Evolutionary conservation across 1,284 basidiomycete species (phyloP).

Genomic region (Mycosarcoma maydis): DNA sequence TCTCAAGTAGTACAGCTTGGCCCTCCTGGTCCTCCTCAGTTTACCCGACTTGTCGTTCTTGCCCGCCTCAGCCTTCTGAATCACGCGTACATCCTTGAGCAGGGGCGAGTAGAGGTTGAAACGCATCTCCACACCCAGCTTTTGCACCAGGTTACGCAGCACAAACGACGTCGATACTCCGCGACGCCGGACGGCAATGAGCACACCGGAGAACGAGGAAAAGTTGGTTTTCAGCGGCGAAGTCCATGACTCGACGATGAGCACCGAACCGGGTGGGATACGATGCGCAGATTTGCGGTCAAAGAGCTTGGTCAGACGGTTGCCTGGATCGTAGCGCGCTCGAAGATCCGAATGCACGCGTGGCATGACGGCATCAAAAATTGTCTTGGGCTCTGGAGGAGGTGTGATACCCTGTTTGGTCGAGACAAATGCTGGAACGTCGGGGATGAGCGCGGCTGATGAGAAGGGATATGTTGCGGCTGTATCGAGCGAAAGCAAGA

Average conservation of each 20-base stretch:
- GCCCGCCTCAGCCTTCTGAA: slow-evolving; percentile 57
- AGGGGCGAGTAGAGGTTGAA: slow-evolving; percentile 64
- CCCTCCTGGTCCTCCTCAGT: slow-evolving; percentile 57
- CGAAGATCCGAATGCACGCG: slow-evolving; percentile 56
- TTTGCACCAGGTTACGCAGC: slow-evolving; percentile 63
- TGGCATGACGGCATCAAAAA: slow-evolving; percentile 54
- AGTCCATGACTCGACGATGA: slow-evolving; percentile 64
- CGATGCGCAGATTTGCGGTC: slow-evolving; percentile 52
- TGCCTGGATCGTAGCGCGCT: slow-evolving; percentile 54
- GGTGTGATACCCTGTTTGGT: slow-evolving; percentile 38
- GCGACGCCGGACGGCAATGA: slow-evolving; percentile 61
- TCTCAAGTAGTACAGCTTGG: slow-evolving; percentile 65
- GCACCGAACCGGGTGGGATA: slow-evolving; percentile 62
- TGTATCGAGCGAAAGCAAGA: neutral
- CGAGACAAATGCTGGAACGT: slow-evolving; percentile 29
- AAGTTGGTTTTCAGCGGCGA: slow-evolving; percentile 52
- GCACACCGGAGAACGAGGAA: slow-evolving; percentile 61
- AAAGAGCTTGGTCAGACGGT: slow-evolving; percentile 59
- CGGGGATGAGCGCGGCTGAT: slow-evolving; percentile 43
- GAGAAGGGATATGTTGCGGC: slow-evolving; percentile 52
- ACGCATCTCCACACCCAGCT: slow-evolving; percentile 65
- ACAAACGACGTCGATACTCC: slow-evolving; percentile 63
- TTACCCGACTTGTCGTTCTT: slow-evolving; percentile 53
- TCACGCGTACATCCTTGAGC: slow-evolving; percentile 62
- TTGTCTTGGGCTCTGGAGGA: slow-evolving; percentile 40